Conservation (phyloP, 1,284 basidiomycete species). For the Ceratobasidium sp. region DNA sequence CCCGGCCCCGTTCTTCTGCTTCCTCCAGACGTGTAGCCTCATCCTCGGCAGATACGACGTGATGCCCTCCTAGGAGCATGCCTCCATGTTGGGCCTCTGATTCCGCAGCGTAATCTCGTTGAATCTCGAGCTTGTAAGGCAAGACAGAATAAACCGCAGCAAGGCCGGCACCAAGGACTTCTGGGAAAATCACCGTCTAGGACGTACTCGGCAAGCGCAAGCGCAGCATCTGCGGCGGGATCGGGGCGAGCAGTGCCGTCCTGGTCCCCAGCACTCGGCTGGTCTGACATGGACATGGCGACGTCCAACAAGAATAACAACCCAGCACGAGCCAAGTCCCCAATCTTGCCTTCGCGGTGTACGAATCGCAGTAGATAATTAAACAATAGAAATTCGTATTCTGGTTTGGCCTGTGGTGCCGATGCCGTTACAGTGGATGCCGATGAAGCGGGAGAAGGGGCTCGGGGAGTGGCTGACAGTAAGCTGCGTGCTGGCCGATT, state of each 20-base stretch:
- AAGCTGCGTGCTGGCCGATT: constrained; percentile 23
- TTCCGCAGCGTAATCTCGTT: constrained; percentile 56
- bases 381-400: constrained; percentile 94
- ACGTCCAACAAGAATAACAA: constrained; percentile 93
- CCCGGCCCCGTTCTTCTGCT: constrained; percentile 60
- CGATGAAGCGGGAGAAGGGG: constrained; percentile 14
- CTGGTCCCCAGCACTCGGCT: constrained; percentile 50
- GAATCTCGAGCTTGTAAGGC: constrained; percentile 83
- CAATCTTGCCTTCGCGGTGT: constrained; percentile 91
- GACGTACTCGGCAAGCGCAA: constrained; percentile 90
- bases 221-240: constrained; percentile 78
- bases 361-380: constrained; percentile 95
- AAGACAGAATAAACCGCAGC: constrained; percentile 93
- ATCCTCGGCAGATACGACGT: constrained; percentile 45
- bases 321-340: constrained; percentile 92
- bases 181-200: constrained; percentile 93
- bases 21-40: constrained; percentile 52
- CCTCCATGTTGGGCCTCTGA: constrained; percentile 51
- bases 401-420: constrained; percentile 60
- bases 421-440: constrained; percentile 48
- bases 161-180: constrained; percentile 92
- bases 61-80: constrained; percentile 68
- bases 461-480: constrained; percentile 38
- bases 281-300: constrained; percentile 77
- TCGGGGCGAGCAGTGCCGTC: constrained; percentile 53